A percentile compares a stretch with the other conserved stretches of the same genome.
phyloP scores from a whole-genome alignment of 768 basidiomycete species.

The Sarcodon aspratus region DNA sequence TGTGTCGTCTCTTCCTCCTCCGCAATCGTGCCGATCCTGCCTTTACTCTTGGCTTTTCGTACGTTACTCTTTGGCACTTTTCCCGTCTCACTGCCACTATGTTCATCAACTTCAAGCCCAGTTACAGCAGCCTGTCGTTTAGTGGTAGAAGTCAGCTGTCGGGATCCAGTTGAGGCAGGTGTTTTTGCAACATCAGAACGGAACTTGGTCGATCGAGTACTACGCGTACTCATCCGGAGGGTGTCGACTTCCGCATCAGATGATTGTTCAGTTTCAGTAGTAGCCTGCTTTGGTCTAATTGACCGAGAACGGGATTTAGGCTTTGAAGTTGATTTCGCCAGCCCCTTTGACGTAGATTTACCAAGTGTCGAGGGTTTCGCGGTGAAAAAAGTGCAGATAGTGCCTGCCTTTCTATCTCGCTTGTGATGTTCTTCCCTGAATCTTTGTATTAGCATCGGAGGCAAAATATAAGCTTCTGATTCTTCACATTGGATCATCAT shows the following conservation, averaged over 20 bases:
- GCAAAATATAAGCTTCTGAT: constrained; percentile 16
- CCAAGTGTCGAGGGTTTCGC: constrained; percentile 9
- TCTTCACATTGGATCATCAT: constrained; percentile 73
- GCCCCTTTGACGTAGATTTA: constrained; percentile 17
- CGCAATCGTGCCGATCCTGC: constrained; percentile 15
- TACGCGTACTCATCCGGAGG: constrained; percentile 2
- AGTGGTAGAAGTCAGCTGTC: constrained; percentile 10
- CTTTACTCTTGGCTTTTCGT: constrained; percentile 15
- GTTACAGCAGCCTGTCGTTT: background rate
- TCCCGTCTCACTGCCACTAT: constrained; percentile 15
- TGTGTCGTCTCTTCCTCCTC: constrained; percentile 15
- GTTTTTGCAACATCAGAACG: constrained; percentile 8
- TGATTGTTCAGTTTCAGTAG: constrained; percentile 4
- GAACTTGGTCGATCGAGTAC: constrained; percentile 1
- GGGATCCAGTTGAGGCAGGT: constrained; percentile 9
- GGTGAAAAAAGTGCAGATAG: constrained; percentile 31
- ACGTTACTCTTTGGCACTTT: constrained; percentile 10
- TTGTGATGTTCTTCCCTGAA: constrained; percentile 65
- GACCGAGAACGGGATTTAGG: constrained; percentile 4
- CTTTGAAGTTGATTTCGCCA: constrained; percentile 10
- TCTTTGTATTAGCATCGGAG: background rate
- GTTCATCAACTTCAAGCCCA: constrained; percentile 9
- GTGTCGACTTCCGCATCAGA: constrained; percentile 17
- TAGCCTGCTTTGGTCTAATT: constrained; percentile 1
- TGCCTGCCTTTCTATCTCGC: constrained; percentile 40